Base-by-base conservation (phyloP, 805 yeast genomes). In the Candida jianshihensis region DNA sequence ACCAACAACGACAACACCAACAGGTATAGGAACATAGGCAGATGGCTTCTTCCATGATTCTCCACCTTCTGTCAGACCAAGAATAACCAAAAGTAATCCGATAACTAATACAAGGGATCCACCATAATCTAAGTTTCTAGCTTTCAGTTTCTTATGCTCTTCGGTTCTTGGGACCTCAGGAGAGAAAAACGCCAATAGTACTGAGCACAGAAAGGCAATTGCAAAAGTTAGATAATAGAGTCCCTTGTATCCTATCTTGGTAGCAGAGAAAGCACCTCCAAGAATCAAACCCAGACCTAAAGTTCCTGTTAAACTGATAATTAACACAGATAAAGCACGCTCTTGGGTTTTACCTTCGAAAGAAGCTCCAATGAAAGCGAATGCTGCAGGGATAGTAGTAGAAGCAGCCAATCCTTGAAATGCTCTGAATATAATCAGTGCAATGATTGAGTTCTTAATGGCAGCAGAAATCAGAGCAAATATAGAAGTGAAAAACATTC, bases 11-110 rank as follows among this genome's bases (percentile, higher is more conserved):
- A 63, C 19, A 12, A 60, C 34, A 1, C 73, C 73, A 34, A 70
- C 39, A 2, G 63, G 50, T 1, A 70, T 40, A 0, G 73, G 60
- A 14, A 66, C 67, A 41, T 67, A 68, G 1, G 65, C 63, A 14
- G 53, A 47, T 1, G 73, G 65, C 2, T 54, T 37, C 4, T 52
- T 51, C 74, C 75, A 70, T 1, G 51, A 48, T 5, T 57, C 59
- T 18, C 73, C 73, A 16, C 70, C 72, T 42, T 67, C 66, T 0
- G 70, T 67, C 33, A 70, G 51, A 0, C 72, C 76, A 10, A 63
- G 54, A 20, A 68, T 66, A 3, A 68, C 41, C 26, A 70, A 44
- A 3, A 68, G 28, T 4, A 56, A 42, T 0, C 70, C 71, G n/a
- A 46, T 34, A 15, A 69, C 60, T 9, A 66, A 40, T 11, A 60